Evolutionary conservation across 306 rosid species (phyloP), one percentile per base, ranked within the genome.

Genomic region (Cucurbita argyrosperma): DNA sequence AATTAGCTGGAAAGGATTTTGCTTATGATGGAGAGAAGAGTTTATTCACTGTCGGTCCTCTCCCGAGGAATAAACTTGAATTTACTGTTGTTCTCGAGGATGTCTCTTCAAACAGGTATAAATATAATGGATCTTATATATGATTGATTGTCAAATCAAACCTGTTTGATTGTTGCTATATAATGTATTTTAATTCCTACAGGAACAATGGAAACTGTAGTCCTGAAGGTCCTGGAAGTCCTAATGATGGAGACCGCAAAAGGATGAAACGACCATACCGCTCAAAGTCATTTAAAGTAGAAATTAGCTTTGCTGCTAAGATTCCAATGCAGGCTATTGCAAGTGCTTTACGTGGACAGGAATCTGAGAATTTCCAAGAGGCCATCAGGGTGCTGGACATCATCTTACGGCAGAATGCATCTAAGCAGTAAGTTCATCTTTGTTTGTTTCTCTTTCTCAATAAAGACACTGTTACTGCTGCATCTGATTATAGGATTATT

Each of bases 1-100:
- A 89, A 75, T 62, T 95, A 54, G 86, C 84, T 26, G 97, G 94
- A 19, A 95, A 91, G 76, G 83, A 88, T 60, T 88, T 95, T 35
- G 99, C 99, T 1, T 95, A 95, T 56, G 99, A 95, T 40, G 99
- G 99, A 0, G 99, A 91, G 10, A 91, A 94, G 63, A 95, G 96
- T 43, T 26, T 95, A 76, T 95, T 95, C 64, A 95, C 99, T 3
- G 79, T 95, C 14, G 97, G 99, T 6, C 78, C 97, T 7, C 91
- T 95, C 46, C 92, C 96, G 0, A 79, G 89, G 4, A 95, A 95
- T 81, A 91, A 88, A 62, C 92, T 89, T 37, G 96, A 95, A 78
- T 95, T 95, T 21, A 80, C 86, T 0, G 96, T 95, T 72, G 89
- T 95, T 16, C 83, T 95, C 6, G 99, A 95, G 75, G 96, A 95